Evolutionary conservation across 1,284 basidiomycete genomes (phyloP), one percentile per base, ranked within the genome.

Genomic region (Agroathelia rolfsii): DNA sequence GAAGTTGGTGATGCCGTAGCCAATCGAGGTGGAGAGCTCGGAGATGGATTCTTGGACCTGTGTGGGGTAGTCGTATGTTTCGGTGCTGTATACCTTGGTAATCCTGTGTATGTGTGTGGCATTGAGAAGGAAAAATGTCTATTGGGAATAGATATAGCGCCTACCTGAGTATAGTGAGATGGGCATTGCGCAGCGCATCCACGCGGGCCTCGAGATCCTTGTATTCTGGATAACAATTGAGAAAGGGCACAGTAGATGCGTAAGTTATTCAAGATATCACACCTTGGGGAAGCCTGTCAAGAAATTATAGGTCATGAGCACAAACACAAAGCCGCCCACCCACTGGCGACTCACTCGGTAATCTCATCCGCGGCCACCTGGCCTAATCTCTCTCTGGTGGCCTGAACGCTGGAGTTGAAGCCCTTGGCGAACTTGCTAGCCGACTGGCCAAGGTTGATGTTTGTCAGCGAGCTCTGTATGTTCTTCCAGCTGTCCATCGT

Each of bases 181-280:
- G 93, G 1, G 85, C 79, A 35, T 69, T 63, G 48, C 82, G 78
- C 34, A 98, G 75, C 21, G 88, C 88, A 59, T 98, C 95, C 24
- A 98, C 94, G 36, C 92, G 80, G 29, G 80, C 68, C 61, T 98
- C 94, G 46, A 98, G 77, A 51, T 93, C 86, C 56, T 82, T 92
- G 73, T 98, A 98, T 57, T 98, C 93, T 86, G 60, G 11, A 37
- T 24, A 14, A 26, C 43, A 10, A 42, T 16, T 54, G 44, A 34
- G 47, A 55, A 21, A 29, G 26, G 16, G 4, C 21, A 13, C 26
- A 20, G 38, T 14, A 33, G 21, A 23, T 15, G n/a, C 35, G 18
- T 30, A 35, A 26, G 42, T 43, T 21, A 35, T 30, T 8, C 9
- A 32, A 30, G 23, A 9, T 27, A 21, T 38, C 47, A 22, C 29